Conservation (phyloP, 257 asterid species). For the Leonotis leonurus region DNA sequence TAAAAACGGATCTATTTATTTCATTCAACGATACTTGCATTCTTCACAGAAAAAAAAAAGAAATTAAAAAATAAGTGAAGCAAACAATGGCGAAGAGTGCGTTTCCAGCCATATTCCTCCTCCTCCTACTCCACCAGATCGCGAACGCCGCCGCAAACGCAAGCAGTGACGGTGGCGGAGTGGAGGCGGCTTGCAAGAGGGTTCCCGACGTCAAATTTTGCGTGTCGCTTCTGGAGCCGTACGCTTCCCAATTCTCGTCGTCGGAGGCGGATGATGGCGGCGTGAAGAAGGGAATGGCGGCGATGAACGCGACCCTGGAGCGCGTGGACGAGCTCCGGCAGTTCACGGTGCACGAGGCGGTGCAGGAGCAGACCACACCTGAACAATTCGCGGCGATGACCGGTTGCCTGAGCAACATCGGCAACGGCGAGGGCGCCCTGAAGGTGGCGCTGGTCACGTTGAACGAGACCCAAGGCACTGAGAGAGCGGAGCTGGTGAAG, state of each 20-base stretch:
- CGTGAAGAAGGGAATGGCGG: background rate
- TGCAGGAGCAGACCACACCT: background rate
- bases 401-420: background rate
- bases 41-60: background rate
- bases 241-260: background rate
- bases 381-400: background rate
- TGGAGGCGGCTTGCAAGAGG: background rate
- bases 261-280: background rate
- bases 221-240: background rate
- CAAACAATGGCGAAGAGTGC: background rate
- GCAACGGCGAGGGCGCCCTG: conserved; percentile 2
- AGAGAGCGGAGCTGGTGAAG: background rate
- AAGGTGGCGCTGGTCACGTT: background rate
- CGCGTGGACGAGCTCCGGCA: background rate
- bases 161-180: too few species aligned
- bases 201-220: background rate
- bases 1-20: too few species aligned
- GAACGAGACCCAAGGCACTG: background rate
- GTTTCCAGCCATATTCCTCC: background rate
- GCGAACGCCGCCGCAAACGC: background rate
- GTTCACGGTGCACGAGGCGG: background rate
- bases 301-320: background rate
- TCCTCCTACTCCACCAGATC: background rate
- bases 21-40: background rate
- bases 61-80: background rate